Conservation (phyloP, 2,329 filamentous ascomycete genomes). For the Fusarium algeriense region DNA sequence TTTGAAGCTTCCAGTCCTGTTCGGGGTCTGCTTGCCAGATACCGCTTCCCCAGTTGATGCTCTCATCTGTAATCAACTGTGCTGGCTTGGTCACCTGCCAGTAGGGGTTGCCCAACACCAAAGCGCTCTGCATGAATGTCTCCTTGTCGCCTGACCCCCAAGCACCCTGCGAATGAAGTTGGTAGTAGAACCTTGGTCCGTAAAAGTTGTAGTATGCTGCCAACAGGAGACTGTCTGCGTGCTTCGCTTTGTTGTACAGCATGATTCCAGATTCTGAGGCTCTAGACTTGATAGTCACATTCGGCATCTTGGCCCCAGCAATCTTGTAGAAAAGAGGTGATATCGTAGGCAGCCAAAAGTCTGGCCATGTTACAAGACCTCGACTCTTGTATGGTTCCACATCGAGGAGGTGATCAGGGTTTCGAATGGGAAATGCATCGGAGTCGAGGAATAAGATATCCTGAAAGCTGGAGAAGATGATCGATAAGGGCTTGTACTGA, state of each 20-base stretch:
- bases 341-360: constrained; percentile 45
- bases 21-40: constrained; percentile 47
- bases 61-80: constrained; percentile 11
- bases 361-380: constrained; percentile 43
- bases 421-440: constrained; percentile 41
- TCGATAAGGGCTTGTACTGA: constrained; percentile 40
- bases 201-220: constrained; percentile 46
- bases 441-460: constrained; percentile 41
- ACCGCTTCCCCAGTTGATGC: constrained; percentile 41
- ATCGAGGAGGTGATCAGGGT: constrained; percentile 34
- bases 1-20: constrained; percentile 33
- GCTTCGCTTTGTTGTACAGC: constrained; percentile 38
- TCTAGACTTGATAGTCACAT: constrained; percentile 36
- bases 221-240: constrained; percentile 41
- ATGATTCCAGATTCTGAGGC: constrained; percentile 41
- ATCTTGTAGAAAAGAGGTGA: constrained; percentile 43
- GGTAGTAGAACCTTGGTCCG: constrained; percentile 38
- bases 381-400: constrained; percentile 36
- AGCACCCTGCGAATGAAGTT: constrained; percentile 45
- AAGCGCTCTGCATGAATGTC: constrained; percentile 40
- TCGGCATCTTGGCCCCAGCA: constrained; percentile 24
- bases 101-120: constrained; percentile 35
- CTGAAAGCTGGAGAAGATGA: constrained; percentile 44
- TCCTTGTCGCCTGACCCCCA: constrained; percentile 46
- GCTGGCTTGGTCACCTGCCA: constrained; percentile 38